phyloP scores from a whole-genome alignment of 2,329 filamentous ascomycete species.

The Stemphylium lycopersici region DNA sequence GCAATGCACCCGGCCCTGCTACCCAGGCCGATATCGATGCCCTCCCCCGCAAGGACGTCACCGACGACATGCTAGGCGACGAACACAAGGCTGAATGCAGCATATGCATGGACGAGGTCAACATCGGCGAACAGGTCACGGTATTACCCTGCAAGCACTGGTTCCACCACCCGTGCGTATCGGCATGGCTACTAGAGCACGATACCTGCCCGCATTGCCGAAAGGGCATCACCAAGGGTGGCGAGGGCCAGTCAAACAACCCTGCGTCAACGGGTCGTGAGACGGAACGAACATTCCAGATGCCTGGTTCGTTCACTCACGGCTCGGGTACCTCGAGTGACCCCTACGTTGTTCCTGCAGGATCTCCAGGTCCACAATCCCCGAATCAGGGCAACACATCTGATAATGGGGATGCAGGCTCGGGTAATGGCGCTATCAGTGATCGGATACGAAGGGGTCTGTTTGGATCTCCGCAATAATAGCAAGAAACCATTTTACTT shows the following conservation, averaged over 20 bases:
- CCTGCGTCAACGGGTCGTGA: conserved; percentile 5
- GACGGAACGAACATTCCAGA: conserved; percentile 20
- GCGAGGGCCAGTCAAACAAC: conserved; percentile 25
- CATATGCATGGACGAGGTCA: conserved; percentile 90
- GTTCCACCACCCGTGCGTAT: conserved; percentile 86
- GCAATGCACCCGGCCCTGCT: conserved; percentile 82
- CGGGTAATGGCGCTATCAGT: conserved; percentile 28
- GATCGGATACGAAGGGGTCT: conserved; percentile 44
- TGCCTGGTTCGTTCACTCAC: conserved; percentile 40
- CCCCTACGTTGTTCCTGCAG: conserved; percentile 26
- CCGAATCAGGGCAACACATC: conserved; percentile 9
- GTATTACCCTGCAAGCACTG: conserved; percentile 88
- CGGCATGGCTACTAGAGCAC: conserved; percentile 84
- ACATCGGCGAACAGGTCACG: conserved; percentile 73
- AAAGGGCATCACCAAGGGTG: conserved; percentile 55
- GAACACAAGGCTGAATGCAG: conserved; percentile 81
- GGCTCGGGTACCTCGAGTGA: conserved; percentile 28
- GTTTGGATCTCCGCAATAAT: conserved; percentile 36
- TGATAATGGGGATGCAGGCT: conserved; percentile 16
- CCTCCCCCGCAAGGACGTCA: conserved; percentile 73
- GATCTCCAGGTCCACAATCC: conserved; percentile 13
- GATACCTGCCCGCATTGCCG: conserved; percentile 90
- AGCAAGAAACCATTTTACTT: neutral
- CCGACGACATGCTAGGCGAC: conserved; percentile 70
- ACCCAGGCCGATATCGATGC: conserved; percentile 74